These are phyloP conservation scores for Geranomyces michiganensis DNA, from an alignment of 192 early-diverging fungal genomes.

Conservation along the genomic window DNA sequence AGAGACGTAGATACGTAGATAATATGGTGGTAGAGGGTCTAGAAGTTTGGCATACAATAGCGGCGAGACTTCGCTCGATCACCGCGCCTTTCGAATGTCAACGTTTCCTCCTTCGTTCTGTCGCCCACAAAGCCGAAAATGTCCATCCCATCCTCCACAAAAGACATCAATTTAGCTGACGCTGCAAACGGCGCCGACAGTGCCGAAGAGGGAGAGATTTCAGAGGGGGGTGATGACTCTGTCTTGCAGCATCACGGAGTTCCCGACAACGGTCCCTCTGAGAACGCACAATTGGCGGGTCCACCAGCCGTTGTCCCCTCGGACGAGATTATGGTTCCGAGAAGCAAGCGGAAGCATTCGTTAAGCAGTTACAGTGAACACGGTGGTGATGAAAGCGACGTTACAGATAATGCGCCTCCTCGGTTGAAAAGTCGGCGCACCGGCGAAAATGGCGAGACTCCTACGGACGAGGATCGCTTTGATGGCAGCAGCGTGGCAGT, in stretches of 20 bases:
- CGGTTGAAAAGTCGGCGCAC: neutral
- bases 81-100: no score
- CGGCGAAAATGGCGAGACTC: neutral
- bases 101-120: no score
- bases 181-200: neutral
- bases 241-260: no score
- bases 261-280: no score
- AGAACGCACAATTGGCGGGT: no score
- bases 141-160: no score
- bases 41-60: no score
- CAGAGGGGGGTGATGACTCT: neutral
- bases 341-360: neutral
- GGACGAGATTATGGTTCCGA: neutral
- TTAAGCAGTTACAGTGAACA: neutral
- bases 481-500: neutral
- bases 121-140: no score
- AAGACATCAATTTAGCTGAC: no score
- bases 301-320: neutral
- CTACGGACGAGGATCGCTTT: neutral
- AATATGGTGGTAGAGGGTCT: no score
- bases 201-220: neutral
- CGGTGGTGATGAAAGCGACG: neutral
- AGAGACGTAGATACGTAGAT: neutral
- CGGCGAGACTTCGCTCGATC: no score
- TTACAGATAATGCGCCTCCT: neutral